phyloP scores from a whole-genome alignment of 2,329 filamentous ascomycete species.

The Coleophoma crateriformis region DNA sequence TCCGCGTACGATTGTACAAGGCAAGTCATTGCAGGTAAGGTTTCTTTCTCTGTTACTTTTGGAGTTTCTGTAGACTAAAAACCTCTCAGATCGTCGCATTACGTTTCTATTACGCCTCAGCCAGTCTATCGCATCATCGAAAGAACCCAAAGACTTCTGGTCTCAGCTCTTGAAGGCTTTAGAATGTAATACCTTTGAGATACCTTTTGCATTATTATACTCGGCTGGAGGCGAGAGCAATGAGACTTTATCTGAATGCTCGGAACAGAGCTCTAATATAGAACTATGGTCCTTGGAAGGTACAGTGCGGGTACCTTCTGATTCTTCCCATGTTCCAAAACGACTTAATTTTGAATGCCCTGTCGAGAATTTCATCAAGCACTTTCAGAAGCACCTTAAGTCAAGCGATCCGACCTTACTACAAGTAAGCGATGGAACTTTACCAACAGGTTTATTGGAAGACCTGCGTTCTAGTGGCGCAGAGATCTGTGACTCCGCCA shows the following conservation, averaged over 20 bases:
- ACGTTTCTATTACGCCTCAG: constrained; percentile 32
- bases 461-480: constrained; percentile 60
- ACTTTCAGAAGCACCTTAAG: constrained; percentile 12
- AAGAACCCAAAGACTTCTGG: constrained; percentile 29
- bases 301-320: constrained; percentile 7
- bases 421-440: constrained; percentile 35
- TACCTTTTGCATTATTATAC: constrained; percentile 28
- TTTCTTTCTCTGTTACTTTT: neutral
- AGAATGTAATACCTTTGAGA: constrained; percentile 19
- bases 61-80: neutral
- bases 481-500: constrained; percentile 55
- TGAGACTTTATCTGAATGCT: constrained; percentile 14
- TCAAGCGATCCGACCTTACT: constrained; percentile 11
- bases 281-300: constrained; percentile 17
- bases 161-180: constrained; percentile 18
- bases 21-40: constrained; percentile 10
- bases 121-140: constrained; percentile 23
- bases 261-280: constrained; percentile 7
- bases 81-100: constrained; percentile 25
- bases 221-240: constrained; percentile 21
- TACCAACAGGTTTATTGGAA: constrained; percentile 52
- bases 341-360: constrained; percentile 2
- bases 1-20: constrained; percentile 13
- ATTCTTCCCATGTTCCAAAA: constrained; percentile 3
- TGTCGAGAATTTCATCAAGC: constrained; percentile 7